These are phyloP conservation scores for Aspergillus bridgeri DNA, from an alignment of 495 filamentous ascomycete species.

Conservation along the genomic window DNA sequence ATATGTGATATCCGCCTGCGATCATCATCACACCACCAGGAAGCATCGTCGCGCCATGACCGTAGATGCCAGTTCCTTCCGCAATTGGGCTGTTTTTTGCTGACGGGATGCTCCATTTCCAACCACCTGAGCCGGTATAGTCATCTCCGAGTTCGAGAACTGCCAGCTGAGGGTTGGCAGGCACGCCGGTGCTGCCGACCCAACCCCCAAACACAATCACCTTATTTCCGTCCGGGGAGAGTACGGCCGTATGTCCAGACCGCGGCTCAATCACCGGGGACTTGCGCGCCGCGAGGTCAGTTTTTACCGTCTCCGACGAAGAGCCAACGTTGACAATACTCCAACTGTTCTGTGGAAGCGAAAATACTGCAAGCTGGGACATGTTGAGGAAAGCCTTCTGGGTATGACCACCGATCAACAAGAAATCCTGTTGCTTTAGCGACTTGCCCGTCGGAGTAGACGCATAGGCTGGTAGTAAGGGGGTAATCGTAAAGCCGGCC, in stretches of 20 bases:
- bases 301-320: conserved; percentile 31
- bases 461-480: conserved; percentile 60
- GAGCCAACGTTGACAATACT: conserved; percentile 64
- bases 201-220: conserved; percentile 83
- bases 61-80: conserved; percentile 65
- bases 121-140: conserved; percentile 63
- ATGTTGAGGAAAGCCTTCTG: conserved; percentile 84
- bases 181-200: conserved; percentile 72
- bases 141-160: conserved; percentile 67
- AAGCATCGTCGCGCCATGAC: conserved; percentile 80
- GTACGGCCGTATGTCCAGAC: conserved; percentile 80
- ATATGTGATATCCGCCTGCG: conserved; percentile 73
- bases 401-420: conserved; percentile 86
- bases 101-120: conserved; percentile 69
- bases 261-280: conserved; percentile 59
- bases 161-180: conserved; percentile 77
- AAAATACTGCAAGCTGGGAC: conserved; percentile 85
- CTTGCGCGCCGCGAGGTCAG: conserved; percentile 48
- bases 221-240: conserved; percentile 70
- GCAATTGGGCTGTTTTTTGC: conserved; percentile 34
- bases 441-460: conserved; percentile 46
- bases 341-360: conserved; percentile 82
- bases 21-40: conserved; percentile 89
- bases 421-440: conserved; percentile 68
- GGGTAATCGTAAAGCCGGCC: conserved; percentile 82